Evolutionary conservation across 2,329 filamentous ascomycete genomes (phyloP), one percentile per base, ranked within the genome.

Genomic region (Aspergillus glaucus): DNA sequence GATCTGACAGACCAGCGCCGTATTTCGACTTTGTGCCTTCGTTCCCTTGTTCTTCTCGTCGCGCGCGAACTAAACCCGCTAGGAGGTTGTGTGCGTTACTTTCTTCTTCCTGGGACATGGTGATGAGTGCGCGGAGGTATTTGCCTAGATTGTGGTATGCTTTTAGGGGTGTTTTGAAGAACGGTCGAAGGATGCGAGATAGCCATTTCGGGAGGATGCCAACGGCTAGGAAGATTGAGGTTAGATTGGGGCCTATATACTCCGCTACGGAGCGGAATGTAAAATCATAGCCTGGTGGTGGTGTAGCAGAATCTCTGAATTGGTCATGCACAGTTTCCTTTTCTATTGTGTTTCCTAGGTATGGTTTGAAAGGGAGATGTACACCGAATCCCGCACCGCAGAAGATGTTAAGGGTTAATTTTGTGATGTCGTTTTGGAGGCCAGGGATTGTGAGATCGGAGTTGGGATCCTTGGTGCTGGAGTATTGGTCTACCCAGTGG

Each of bases 371-470:
- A 4, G 51, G 50, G 41, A 60, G 39, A 1, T 46, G 49, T 4
- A 64, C 61, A 7, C 68, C 66, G 41, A 69, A 70, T 1, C 66
- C 70, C 12, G 64, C 66, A 3, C 62, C 54, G n/a, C 61, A 64
- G 21, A 73, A 59, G 5, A 73, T 63, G 43, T 71, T 66, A 34
- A 72, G 53, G 1, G 68, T 63, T 3, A 71, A 44, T 9, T 64
- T 63, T 21, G 63, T 57, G 2, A 62, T 62, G 44, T 73, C 68
- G 6, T 65, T 57, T 7, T 62, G 53, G 10, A 63, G 55, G 4
- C 24, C 57, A 7, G 50, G 39, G 1, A 64, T 49, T 3, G 43
- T 6, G n/a, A 49, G 39, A 6, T 45, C 17, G 9, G 42, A 14
- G 3, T 9, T n/a, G 9, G 41, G 21, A 3, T 10, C 10, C 3